Base-by-base conservation (phyloP, 2,329 filamentous ascomycete genomes). In the Sarocladium kiliense region DNA sequence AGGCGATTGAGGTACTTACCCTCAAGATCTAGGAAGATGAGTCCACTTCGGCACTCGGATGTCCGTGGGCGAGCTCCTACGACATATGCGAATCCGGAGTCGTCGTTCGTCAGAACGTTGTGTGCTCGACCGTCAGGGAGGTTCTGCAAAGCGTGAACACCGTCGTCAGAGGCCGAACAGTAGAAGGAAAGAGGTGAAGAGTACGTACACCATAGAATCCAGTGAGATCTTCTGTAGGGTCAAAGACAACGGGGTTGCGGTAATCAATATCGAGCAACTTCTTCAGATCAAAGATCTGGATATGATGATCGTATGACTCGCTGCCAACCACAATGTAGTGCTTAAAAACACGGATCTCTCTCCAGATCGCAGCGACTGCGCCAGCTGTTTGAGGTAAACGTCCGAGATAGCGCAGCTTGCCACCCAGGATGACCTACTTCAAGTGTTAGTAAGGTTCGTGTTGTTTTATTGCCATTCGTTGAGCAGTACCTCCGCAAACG, bases 211-310 rank as follows among this genome's bases (percentile, higher is more conserved):
- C 63, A 59, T 66, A 72, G 57, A 64, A 65, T 9, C 67, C 64
- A 1, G 67, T 66, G 23, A 72, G 54, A 54, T 71, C 70, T n/a
- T 54, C 58, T n/a, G 60, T 56, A 30, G 54, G 54, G 41, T 58
- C 56, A 45, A 58, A 58, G 19, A 55, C 55, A 12, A 58, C 50
- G n/a, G 77, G 76, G 23, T 58, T 66, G 2, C 65, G 67, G 1
- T 74, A 72, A 65, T 76, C 69, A 56, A 81, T 63, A 36, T 68
- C 67, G 54, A 79, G 69, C n/a, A 82, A 70, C 70, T 79, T 84
- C 61, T 72, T 76, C 78, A 84, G 76, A 66, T 86, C 82, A 62
- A 86, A 86, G 66, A 85, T 76, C 66, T 85, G 82, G 47, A 86
- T 76, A 32, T 79, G 78, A 65, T 85, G 82, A 60, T 72, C 65